Conservation (phyloP, 176 grass and related monocot species). For the Olyra latifolia region DNA sequence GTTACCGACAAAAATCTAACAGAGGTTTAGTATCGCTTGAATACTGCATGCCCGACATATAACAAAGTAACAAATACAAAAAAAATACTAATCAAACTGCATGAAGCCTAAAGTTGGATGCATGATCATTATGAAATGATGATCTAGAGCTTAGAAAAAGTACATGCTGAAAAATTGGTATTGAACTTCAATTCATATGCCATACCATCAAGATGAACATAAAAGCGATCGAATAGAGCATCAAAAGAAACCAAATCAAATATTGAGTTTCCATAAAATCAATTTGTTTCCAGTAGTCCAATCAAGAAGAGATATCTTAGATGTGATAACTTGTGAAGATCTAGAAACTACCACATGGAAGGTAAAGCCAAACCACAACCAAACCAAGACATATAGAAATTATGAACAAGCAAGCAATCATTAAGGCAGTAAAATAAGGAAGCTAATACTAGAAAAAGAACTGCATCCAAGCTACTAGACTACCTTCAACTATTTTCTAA, state of each 20-base stretch:
- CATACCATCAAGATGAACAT: neutral
- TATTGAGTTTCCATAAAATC: neutral
- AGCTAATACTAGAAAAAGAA: conserved; percentile 23
- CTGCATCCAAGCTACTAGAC: neutral
- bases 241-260: conserved; percentile 1
- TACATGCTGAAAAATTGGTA: neutral
- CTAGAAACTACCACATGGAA: neutral
- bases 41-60: neutral
- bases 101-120: neutral
- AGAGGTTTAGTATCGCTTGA: neutral
- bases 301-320: neutral
- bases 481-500: conserved; percentile 6
- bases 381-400: neutral
- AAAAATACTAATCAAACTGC: neutral
- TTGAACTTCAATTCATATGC: neutral
- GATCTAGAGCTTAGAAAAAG: neutral
- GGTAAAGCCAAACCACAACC: neutral
- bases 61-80: neutral
- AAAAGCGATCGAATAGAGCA: neutral
- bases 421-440: neutral
- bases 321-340: neutral
- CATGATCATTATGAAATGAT: neutral
- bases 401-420: neutral
- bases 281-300: conserved; percentile 13
- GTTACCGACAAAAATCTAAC: neutral